Percentiles rank a stretch among this genome's conserved stretches.
Evolutionary conservation across 129 eudicot genomes (phyloP).

Genomic region (Flaveria brownii): DNA sequence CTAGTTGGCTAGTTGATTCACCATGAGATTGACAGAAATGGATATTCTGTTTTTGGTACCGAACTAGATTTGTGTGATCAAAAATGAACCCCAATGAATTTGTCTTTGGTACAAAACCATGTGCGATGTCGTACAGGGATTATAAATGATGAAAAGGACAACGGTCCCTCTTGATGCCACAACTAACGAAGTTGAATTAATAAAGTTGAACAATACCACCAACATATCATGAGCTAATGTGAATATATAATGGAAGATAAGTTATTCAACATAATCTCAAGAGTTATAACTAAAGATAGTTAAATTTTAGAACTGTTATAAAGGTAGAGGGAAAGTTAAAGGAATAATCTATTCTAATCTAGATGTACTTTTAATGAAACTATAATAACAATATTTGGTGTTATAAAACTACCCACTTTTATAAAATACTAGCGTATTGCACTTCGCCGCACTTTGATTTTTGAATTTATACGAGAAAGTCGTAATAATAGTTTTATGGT

Average conservation of each 20-base stretch:
- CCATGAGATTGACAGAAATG: constrained; percentile 10
- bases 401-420: no score
- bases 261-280: not conserved
- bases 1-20: constrained; percentile 4
- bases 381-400: no score
- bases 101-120: constrained; percentile 11
- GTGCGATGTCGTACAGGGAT: constrained; percentile 5
- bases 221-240: not conserved
- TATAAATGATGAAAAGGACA: constrained; percentile 16
- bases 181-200: not conserved
- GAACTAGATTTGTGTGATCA: not conserved
- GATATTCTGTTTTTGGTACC: not conserved
- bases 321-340: no score
- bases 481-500: no score
- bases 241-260: not conserved
- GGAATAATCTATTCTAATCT: no score
- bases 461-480: no score
- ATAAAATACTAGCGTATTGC: no score
- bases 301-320: not conserved
- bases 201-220: not conserved
- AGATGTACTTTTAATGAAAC: no score
- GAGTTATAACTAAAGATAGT: not conserved
- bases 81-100: not conserved
- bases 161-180: constrained; percentile 14
- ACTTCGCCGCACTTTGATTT: no score